Conservation (phyloP, 495 filamentous ascomycete species). For the Tuber indicum region DNA sequence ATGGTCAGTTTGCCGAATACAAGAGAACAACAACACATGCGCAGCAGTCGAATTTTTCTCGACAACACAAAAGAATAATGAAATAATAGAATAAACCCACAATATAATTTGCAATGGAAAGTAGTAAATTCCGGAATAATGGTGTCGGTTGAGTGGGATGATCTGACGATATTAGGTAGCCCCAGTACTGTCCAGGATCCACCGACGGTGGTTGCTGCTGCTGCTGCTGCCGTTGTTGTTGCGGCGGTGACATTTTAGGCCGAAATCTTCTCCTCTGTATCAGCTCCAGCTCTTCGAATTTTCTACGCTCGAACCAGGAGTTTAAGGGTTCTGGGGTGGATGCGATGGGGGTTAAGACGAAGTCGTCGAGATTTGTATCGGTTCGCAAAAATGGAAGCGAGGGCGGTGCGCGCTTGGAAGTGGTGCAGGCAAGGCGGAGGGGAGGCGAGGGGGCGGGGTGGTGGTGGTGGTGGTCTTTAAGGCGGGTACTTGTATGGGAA, state of each 20-base stretch:
- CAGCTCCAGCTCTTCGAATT: slow-evolving; percentile 34
- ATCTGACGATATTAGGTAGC: slow-evolving; percentile 72
- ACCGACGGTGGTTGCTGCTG: slow-evolving; percentile 16
- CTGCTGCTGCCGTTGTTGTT: slow-evolving; percentile 13
- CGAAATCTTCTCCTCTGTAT: slow-evolving; percentile 26
- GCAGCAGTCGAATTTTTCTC: slow-evolving; percentile 1
- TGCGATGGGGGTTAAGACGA: background rate
- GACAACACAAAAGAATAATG: background rate
- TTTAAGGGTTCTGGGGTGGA: slow-evolving; percentile 20
- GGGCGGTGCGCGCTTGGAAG: background rate
- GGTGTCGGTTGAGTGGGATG: slow-evolving; percentile 56
- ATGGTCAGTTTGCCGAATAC: slow-evolving; percentile 18
- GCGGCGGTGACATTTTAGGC: slow-evolving; percentile 31
- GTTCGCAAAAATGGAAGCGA: background rate
- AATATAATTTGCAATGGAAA: slow-evolving; percentile 72
- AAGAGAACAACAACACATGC: slow-evolving; percentile 5
- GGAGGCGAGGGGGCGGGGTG: background rate
- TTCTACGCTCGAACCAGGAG: slow-evolving; percentile 19
- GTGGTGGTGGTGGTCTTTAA: background rate
- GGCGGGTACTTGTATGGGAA: background rate
- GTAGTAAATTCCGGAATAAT: slow-evolving; percentile 67
- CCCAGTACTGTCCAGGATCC: slow-evolving; percentile 56
- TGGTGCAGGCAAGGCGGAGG: background rate
- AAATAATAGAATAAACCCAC: slow-evolving; percentile 50
- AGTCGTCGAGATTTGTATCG: background rate